phyloP scores from a whole-genome alignment of 495 filamentous ascomycete species.

The Chaetomium cochliodes region DNA sequence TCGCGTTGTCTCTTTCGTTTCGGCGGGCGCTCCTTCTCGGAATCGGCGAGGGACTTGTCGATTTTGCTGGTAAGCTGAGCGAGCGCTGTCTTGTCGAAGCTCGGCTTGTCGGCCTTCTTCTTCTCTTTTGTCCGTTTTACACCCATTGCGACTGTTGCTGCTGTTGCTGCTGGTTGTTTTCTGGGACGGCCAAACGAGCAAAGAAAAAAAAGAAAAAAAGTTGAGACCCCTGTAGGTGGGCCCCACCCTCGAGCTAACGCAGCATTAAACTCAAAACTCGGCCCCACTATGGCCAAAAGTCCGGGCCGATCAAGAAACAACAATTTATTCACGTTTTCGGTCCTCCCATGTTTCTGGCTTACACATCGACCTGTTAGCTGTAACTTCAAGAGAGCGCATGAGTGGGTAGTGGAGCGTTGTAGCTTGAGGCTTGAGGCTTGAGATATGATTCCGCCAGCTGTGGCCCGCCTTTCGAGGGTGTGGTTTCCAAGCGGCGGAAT shows the following conservation, averaged over 20 bases:
- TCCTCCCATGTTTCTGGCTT: neutral
- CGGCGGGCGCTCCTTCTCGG: slow-evolving; percentile 39
- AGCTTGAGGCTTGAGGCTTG: neutral
- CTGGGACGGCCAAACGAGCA: no score
- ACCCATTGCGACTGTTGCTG: slow-evolving; percentile 25
- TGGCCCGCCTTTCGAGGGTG: slow-evolving; percentile 62
- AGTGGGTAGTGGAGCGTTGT: neutral
- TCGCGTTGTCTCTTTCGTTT: slow-evolving; percentile 46
- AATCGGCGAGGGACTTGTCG: slow-evolving; percentile 48
- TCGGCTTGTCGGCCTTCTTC: slow-evolving; percentile 38
- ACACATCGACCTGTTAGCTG: neutral
- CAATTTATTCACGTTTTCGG: neutral
- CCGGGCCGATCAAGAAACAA: neutral
- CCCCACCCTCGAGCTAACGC: no score
- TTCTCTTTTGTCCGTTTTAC: slow-evolving; percentile 27
- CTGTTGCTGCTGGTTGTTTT: no score
- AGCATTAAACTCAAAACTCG: neutral
- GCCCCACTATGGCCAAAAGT: slow-evolving; percentile 10
- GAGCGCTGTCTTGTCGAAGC: slow-evolving; percentile 61
- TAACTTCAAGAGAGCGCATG: neutral
- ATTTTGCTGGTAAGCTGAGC: slow-evolving; percentile 64
- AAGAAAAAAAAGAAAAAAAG: neutral
- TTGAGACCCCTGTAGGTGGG: neutral
- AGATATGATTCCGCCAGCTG: slow-evolving; percentile 27
- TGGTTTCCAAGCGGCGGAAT: slow-evolving; percentile 81